phyloP scores from a whole-genome alignment of 257 asterid genomes.

The Coffea eugenioides region DNA sequence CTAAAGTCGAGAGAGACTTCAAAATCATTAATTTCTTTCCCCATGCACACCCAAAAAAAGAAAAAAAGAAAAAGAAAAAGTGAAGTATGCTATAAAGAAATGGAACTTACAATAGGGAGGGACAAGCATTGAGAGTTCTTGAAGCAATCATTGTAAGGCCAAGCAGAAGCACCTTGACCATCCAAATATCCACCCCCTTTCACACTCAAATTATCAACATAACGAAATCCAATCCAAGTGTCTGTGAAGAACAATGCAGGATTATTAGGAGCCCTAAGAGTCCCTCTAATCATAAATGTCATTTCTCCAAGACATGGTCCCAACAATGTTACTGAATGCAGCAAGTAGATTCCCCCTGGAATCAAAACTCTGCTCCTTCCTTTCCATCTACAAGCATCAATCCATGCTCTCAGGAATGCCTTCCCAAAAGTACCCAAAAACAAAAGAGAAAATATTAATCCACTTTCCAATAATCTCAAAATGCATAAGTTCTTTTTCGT shows the following conservation, averaged over 20 bases:
- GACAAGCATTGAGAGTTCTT: conserved; percentile 40
- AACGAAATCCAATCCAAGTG: conserved; percentile 73
- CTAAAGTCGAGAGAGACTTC: too few relatives aligned
- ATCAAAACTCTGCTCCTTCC: conserved; percentile 47
- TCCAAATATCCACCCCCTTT: conserved; percentile 73
- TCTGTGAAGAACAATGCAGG: conserved; percentile 23
- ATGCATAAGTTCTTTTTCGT: too few relatives aligned
- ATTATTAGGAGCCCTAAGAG: conserved; percentile 45
- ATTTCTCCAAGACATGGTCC: conserved; percentile 55
- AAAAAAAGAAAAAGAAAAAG: neutral
- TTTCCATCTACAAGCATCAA: conserved; percentile 44
- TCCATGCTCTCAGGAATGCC: conserved; percentile 73
- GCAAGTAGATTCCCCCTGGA: conserved; percentile 42
- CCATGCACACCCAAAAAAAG: too few relatives aligned
- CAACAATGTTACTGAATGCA: conserved; percentile 38
- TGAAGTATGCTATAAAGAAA: neutral
- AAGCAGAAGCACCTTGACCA: conserved; percentile 66
- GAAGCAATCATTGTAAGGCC: conserved; percentile 64
- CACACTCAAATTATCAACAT: conserved; percentile 39
- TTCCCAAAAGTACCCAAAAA: conserved; percentile 7
- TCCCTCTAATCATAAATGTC: conserved; percentile 41
- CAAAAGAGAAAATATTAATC: too few relatives aligned
- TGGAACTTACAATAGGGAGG: conserved; percentile 60
- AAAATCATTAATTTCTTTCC: neutral
- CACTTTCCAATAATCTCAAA: neutral